A percentile compares a stretch with the other conserved stretches of the same genome.
These are phyloP conservation scores for Isabelozyma heimii DNA, from an alignment of 805 yeast genomes.

Conservation along the genomic window DNA sequence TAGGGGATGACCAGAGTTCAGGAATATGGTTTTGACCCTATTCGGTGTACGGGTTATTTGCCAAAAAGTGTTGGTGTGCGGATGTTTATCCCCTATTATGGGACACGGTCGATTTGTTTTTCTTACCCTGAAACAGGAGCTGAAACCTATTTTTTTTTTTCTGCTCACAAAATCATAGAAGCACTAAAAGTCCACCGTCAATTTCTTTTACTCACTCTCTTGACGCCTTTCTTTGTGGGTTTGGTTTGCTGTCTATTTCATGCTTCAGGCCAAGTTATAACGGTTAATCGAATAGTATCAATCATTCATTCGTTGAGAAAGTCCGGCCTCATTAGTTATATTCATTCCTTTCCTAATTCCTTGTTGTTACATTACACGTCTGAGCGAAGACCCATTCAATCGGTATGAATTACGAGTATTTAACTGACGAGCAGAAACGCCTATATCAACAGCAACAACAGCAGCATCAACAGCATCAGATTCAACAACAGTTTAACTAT, in stretches of 20 bases:
- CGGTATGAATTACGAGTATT: constrained; percentile 27
- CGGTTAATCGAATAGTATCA: too few species aligned
- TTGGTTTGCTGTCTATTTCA: not conserved
- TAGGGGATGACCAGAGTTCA: too few species aligned
- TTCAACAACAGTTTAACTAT: constrained; percentile 7
- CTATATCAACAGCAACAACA: constrained; percentile 24
- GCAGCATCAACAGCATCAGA: constrained; percentile 14
- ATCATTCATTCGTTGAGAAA: too few species aligned
- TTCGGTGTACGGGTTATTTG: too few species aligned
- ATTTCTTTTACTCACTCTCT: not conserved
- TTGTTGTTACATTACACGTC: not conserved
- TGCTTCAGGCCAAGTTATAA: not conserved
- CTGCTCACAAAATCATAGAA: not conserved
- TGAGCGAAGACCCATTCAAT: not conserved
- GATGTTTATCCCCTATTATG: not conserved
- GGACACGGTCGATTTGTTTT: not conserved
- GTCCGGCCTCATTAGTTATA: too few species aligned
- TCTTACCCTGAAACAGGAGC: not conserved
- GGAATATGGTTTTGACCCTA: too few species aligned
- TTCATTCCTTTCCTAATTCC: not conserved
- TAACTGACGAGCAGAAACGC: constrained; percentile 28
- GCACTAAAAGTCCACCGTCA: not conserved
- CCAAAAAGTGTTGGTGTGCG: not conserved
- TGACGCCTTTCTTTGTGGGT: not conserved
- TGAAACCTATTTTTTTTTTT: not conserved